phyloP scores from a whole-genome alignment of 441 rosid species.

The Brassica hybrid region DNA sequence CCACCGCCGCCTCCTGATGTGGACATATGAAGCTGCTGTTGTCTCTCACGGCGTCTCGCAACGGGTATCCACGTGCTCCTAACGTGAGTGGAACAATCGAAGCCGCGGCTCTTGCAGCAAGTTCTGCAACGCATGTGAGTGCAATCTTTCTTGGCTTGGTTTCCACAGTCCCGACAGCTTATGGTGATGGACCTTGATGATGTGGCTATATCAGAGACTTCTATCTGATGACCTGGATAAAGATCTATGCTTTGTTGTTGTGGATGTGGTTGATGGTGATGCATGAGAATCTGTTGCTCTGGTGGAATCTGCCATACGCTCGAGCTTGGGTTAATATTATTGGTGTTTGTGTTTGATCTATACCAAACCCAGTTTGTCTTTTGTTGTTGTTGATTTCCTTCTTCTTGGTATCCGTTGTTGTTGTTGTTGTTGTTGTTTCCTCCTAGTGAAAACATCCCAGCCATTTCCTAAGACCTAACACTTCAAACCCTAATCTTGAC shows the following conservation, averaged over 20 bases:
- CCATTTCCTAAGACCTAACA: conserved; percentile 51
- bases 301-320: conserved; percentile 60
- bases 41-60: conserved; percentile 82
- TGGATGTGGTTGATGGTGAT: conserved; percentile 50
- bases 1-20: conserved; percentile 39
- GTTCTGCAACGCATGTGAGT: conserved; percentile 84
- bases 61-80: conserved; percentile 95
- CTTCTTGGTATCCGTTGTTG: conserved; percentile 41
- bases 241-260: conserved; percentile 69
- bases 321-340: conserved; percentile 44
- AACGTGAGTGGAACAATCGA: conserved; percentile 82
- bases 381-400: conserved; percentile 31
- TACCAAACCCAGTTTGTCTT: conserved; percentile 44
- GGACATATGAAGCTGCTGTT: conserved; percentile 54
- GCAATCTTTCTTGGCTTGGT: conserved; percentile 89
- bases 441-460: conserved; percentile 69
- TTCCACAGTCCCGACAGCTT: conserved; percentile 85
- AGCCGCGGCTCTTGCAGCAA: conserved; percentile 90
- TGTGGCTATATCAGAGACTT: conserved; percentile 55
- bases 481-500: conserved; percentile 41
- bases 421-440: conserved; percentile 29
- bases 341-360: conserved; percentile 39
- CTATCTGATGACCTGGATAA: conserved; percentile 69
- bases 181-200: conserved; percentile 66
- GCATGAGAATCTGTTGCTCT: conserved; percentile 47